Conservation (phyloP, 2,329 filamentous ascomycete species). For the Aspergillus intermedius region DNA sequence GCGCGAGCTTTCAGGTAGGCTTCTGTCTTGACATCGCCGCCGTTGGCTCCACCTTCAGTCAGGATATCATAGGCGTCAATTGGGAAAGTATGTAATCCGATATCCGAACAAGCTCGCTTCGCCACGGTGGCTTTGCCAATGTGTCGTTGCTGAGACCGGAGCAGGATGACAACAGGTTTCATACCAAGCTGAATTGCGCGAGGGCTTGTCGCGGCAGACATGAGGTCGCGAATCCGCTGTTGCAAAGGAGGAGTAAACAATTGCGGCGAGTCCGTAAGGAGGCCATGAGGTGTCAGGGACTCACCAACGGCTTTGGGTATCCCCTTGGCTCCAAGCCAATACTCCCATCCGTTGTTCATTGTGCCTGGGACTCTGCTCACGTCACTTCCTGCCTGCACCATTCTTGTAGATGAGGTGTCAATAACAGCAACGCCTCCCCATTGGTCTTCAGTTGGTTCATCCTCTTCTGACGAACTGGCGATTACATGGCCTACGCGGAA, state of each 20-base stretch:
- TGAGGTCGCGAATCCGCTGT: conserved; percentile 71
- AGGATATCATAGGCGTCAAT: conserved; percentile 92
- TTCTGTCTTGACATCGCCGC: conserved; percentile 89
- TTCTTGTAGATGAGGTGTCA: conserved; percentile 77
- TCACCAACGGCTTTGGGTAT: conserved; percentile 45
- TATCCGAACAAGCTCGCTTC: conserved; percentile 70
- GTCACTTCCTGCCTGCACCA: conserved; percentile 85
- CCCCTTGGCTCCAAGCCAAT: conserved; percentile 74
- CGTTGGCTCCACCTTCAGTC: conserved; percentile 80
- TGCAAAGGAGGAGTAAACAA: conserved; percentile 54
- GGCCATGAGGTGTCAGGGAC: conserved; percentile 27
- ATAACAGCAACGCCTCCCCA: conserved; percentile 87
- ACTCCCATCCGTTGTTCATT: conserved; percentile 74
- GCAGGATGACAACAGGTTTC: conserved; percentile 77
- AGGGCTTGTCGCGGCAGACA: conserved; percentile 81
- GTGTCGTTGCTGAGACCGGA: conserved; percentile 85
- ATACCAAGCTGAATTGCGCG: conserved; percentile 80
- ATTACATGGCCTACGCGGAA: conserved; percentile 77
- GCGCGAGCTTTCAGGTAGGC: conserved; percentile 81
- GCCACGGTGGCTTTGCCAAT: conserved; percentile 87
- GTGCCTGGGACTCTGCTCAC: conserved; percentile 72
- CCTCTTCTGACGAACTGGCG: conserved; percentile 42
- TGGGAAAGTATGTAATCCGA: conserved; percentile 80
- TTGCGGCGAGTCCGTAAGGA: conserved; percentile 32
- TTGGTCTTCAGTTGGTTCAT: conserved; percentile 57